Evolutionary conservation across 1,139 yeast species (phyloP).

Genomic region (Geotrichum cucujoidarum): DNA sequence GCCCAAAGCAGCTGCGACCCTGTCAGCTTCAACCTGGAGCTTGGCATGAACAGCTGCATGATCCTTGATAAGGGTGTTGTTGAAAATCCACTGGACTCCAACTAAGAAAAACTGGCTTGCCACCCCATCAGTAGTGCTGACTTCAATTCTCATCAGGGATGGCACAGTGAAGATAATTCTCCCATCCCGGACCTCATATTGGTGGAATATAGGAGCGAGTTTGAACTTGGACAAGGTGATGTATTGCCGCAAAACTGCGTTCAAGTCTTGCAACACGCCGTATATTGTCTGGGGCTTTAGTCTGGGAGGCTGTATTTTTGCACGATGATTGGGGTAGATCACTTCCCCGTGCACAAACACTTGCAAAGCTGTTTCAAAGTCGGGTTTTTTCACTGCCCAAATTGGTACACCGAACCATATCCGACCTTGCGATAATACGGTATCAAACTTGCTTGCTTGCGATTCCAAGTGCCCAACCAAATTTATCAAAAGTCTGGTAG

Average conservation of each 20-base stretch:
- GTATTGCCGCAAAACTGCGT: background rate
- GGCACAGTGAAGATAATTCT: too few relatives aligned
- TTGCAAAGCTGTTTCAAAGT: background rate
- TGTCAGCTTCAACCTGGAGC: background rate
- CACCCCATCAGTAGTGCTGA: background rate
- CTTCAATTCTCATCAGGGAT: too few relatives aligned
- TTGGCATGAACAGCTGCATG: too few relatives aligned
- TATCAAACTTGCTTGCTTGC: background rate
- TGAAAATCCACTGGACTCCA: background rate
- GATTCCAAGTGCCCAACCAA: background rate
- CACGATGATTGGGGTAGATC: background rate
- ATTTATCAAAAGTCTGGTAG: background rate
- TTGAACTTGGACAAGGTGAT: background rate
- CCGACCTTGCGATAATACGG: background rate
- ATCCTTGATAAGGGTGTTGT: background rate
- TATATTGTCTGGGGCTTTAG: background rate
- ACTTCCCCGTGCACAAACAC: background rate
- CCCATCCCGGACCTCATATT: background rate
- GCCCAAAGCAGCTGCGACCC: background rate
- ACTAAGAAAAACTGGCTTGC: background rate
- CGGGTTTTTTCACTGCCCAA: background rate
- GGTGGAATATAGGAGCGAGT: background rate
- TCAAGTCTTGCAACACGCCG: background rate
- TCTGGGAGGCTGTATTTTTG: background rate
- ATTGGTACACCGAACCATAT: background rate